Conservation (phyloP, 192 early-diverging fungal species). For the Gamsiella multidivaricata region DNA sequence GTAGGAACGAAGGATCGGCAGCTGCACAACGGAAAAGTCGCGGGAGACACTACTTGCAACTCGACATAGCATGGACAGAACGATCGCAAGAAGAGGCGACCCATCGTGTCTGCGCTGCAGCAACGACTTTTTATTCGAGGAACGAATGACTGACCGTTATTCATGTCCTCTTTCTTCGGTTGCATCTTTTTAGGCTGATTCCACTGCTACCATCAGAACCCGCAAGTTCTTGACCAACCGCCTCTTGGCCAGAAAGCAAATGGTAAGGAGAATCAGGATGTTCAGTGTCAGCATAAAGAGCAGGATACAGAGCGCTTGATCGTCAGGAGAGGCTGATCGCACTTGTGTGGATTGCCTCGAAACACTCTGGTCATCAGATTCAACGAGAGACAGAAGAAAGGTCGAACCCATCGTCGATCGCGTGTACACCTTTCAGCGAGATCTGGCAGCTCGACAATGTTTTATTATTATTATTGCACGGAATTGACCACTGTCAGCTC, state of each 20-base stretch:
- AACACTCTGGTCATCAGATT: no score
- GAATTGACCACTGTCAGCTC: no score
- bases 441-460: background rate
- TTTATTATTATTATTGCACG: background rate
- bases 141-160: constrained; percentile 8
- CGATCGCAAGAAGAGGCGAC: background rate
- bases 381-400: background rate
- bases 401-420: constrained; percentile 1
- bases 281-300: background rate
- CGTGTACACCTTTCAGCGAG: background rate
- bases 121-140: background rate
- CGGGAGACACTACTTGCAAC: no score
- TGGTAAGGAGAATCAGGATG: constrained; percentile 68
- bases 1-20: no score
- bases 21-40: no score
- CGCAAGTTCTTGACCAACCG: constrained; percentile 99
- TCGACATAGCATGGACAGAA: background rate
- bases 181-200: constrained; percentile 42
- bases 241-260: constrained; percentile 96
- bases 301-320: no score
- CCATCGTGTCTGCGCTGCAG: background rate
- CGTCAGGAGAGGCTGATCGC: constrained; percentile 80
- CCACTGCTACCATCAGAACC: constrained; percentile 94
- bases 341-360: no score
- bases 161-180: constrained; percentile 1